Conservation (phyloP, 352 stramenopile genomes). For the Globisporangium ultimum region DNA sequence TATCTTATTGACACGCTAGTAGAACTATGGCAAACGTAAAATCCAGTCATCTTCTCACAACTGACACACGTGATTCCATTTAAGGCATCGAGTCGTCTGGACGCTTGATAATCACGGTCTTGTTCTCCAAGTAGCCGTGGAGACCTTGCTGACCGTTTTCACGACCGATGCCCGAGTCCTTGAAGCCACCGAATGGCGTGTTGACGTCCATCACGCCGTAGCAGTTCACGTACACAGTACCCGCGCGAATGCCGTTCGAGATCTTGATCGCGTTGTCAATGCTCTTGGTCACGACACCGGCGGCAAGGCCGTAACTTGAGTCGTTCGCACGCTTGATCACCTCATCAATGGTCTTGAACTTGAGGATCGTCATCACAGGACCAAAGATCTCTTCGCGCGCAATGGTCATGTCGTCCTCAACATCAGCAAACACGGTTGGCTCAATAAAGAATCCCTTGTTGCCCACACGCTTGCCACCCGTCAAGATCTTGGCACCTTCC, state of each 20-base stretch:
- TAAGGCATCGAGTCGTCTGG: conserved; percentile 42
- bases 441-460: conserved; percentile 88
- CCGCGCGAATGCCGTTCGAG: conserved; percentile 82
- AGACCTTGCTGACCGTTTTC: conserved; percentile 76
- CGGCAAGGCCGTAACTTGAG: conserved; percentile 84
- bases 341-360: conserved; percentile 89
- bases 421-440: conserved; percentile 89
- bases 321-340: conserved; percentile 86
- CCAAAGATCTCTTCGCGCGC: conserved; percentile 92
- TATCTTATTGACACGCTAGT: neutral
- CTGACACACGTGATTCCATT: neutral
- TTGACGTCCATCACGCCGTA: conserved; percentile 88
- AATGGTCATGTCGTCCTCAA: conserved; percentile 85
- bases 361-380: conserved; percentile 87
- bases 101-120: conserved; percentile 71
- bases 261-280: conserved; percentile 86
- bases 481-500: conserved; percentile 82
- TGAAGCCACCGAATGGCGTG: conserved; percentile 87
- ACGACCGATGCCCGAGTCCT: conserved; percentile 84
- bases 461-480: conserved; percentile 70
- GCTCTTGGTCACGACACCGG: conserved; percentile 87
- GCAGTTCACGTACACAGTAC: conserved; percentile 94
- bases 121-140: conserved; percentile 76
- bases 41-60: neutral
- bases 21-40: neutral